phyloP scores from a whole-genome alignment of 768 basidiomycete species.

The Gloeophyllum trabeum region DNA sequence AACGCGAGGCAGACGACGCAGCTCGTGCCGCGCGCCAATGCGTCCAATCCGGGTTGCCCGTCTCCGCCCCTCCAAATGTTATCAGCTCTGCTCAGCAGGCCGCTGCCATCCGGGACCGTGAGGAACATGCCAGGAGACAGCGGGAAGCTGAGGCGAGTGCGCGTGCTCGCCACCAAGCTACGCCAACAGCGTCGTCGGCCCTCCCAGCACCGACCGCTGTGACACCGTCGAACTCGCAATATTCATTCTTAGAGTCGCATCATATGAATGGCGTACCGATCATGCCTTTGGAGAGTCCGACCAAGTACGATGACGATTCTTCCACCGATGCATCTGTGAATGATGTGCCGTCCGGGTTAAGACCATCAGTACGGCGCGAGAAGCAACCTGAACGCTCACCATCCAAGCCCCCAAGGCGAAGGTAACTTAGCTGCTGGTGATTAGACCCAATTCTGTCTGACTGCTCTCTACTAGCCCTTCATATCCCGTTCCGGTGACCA shows the following conservation, averaged over 20 bases:
- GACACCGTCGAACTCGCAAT: background rate
- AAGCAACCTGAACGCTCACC: background rate
- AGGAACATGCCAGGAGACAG: background rate
- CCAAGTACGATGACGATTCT: slow-evolving; percentile 35
- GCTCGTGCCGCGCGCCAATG: slow-evolving; percentile 27
- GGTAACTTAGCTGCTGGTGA: background rate
- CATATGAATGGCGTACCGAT: slow-evolving; percentile 5
- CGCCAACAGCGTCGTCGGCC: background rate
- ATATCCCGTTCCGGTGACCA: slow-evolving; percentile 53
- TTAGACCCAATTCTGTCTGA: background rate
- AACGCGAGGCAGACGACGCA: slow-evolving; percentile 41
- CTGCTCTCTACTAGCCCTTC: slow-evolving; percentile 11
- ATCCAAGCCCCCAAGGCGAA: background rate
- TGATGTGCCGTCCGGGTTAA: slow-evolving; percentile 5
- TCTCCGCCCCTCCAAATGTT: background rate
- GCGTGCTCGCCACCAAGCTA: slow-evolving; percentile 11
- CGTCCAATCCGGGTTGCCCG: background rate
- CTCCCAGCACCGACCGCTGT: slow-evolving; percentile 10
- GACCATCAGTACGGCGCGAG: background rate
- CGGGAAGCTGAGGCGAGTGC: slow-evolving; percentile 15
- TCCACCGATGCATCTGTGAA: slow-evolving; percentile 33
- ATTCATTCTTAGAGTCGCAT: background rate
- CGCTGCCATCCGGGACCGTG: background rate
- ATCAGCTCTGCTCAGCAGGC: background rate
- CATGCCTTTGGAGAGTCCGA: slow-evolving; percentile 61